A percentile compares a stretch with the other conserved stretches of the same genome.
Evolutionary conservation across 2,329 filamentous ascomycete genomes (phyloP).

Genomic region (Beauveria pseudobassiana): DNA sequence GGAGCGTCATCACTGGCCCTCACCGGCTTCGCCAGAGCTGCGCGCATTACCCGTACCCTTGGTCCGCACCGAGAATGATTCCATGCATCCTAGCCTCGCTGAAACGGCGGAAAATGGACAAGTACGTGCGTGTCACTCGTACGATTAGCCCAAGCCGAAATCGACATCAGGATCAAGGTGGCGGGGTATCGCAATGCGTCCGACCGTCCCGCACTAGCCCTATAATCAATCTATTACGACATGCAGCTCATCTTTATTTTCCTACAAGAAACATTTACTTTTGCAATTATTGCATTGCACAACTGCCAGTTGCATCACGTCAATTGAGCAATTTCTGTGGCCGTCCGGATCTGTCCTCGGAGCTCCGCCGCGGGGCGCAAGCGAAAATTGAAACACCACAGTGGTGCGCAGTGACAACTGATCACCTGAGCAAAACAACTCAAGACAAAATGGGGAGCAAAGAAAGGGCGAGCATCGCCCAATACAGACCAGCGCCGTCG

Average conservation of each 20-base stretch:
- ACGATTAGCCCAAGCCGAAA: background rate
- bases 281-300: background rate
- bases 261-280: background rate
- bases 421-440: background rate
- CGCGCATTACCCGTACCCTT: background rate
- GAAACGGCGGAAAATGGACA: background rate
- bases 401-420: background rate
- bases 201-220: background rate
- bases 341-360: slow-evolving; percentile 1
- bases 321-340: background rate
- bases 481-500: slow-evolving; percentile 45
- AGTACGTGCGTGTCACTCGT: background rate
- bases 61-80: background rate
- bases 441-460: slow-evolving; percentile 4
- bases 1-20: background rate
- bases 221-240: background rate
- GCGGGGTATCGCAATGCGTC: slow-evolving; percentile 4
- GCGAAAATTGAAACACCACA: slow-evolving; percentile 1
- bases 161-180: background rate
- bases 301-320: background rate
- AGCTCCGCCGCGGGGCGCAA: slow-evolving; percentile 8
- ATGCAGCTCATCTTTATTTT: background rate
- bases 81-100: background rate
- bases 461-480: slow-evolving; percentile 29
- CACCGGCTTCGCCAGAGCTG: background rate